Conservation (phyloP, 441 rosid species). For the Geranium incanum region DNA sequence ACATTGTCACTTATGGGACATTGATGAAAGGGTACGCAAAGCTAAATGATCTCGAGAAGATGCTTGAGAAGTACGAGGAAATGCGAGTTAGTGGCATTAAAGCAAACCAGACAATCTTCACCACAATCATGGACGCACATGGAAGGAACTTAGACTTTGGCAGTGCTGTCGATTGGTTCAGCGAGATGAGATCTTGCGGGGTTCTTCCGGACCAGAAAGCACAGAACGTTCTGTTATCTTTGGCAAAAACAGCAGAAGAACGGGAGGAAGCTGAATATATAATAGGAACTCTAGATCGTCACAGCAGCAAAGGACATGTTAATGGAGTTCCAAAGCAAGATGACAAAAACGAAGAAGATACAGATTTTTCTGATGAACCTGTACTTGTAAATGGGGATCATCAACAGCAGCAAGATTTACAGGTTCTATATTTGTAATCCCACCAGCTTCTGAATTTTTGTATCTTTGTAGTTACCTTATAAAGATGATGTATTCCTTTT, state of each 20-base stretch:
- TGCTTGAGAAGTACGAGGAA: slow-evolving; percentile 61
- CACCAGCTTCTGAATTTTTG: slow-evolving; percentile 11
- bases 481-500: neutral
- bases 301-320: slow-evolving; percentile 17
- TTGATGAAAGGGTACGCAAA: slow-evolving; percentile 80
- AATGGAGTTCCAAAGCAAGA: slow-evolving; percentile 24
- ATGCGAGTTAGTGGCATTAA: slow-evolving; percentile 53
- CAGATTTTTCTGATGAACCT: slow-evolving; percentile 23
- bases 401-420: slow-evolving; percentile 19
- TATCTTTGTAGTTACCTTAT: neutral
- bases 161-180: slow-evolving; percentile 69
- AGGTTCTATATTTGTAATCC: slow-evolving; percentile 23
- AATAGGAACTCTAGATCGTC: slow-evolving; percentile 30
- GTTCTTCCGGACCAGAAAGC: slow-evolving; percentile 77
- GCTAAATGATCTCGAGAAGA: slow-evolving; percentile 54
- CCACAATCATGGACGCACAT: slow-evolving; percentile 79
- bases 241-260: slow-evolving; percentile 63
- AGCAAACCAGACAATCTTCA: slow-evolving; percentile 73
- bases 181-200: slow-evolving; percentile 60
- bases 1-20: slow-evolving; percentile 68
- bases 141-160: slow-evolving; percentile 74
- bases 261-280: slow-evolving; percentile 53
- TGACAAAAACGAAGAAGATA: slow-evolving; percentile 23
- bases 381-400: slow-evolving; percentile 16
- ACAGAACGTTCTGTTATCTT: slow-evolving; percentile 69